These are phyloP conservation scores for Salix suchowensis DNA, from an alignment of 345 rosid genomes.

Conservation along the genomic window DNA sequence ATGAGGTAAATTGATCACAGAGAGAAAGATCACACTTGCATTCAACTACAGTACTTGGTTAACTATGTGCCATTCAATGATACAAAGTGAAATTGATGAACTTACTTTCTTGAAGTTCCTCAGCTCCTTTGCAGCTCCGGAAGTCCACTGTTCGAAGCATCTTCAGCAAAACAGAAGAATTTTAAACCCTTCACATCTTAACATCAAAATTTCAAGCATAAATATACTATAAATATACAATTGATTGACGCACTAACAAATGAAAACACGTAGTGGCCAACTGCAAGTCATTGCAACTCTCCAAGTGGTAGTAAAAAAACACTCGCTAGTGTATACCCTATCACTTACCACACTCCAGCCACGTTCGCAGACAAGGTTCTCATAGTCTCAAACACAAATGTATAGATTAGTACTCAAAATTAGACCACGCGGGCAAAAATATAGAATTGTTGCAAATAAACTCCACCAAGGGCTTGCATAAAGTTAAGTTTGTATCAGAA, in stretches of 20 bases:
- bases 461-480: neutral
- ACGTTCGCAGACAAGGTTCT: neutral
- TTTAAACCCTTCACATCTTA: neutral
- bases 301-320: neutral
- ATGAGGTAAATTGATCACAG: neutral
- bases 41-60: neutral
- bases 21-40: neutral
- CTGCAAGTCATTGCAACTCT: neutral
- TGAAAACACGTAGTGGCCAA: neutral
- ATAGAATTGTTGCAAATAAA: neutral
- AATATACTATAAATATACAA: neutral
- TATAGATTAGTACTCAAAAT: neutral
- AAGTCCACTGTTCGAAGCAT: slow-evolving; percentile 63
- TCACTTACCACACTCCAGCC: neutral
- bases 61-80: neutral
- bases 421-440: neutral
- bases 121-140: slow-evolving; percentile 54
- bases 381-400: neutral
- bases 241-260: neutral
- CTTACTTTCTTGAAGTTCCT: slow-evolving; percentile 73
- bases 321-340: neutral
- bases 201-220: neutral
- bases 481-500: neutral
- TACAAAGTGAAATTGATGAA: neutral
- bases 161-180: slow-evolving; percentile 31